Evolutionary conservation across 306 rosid species (phyloP).

Genomic region (Oxytropis ochrocephala): DNA sequence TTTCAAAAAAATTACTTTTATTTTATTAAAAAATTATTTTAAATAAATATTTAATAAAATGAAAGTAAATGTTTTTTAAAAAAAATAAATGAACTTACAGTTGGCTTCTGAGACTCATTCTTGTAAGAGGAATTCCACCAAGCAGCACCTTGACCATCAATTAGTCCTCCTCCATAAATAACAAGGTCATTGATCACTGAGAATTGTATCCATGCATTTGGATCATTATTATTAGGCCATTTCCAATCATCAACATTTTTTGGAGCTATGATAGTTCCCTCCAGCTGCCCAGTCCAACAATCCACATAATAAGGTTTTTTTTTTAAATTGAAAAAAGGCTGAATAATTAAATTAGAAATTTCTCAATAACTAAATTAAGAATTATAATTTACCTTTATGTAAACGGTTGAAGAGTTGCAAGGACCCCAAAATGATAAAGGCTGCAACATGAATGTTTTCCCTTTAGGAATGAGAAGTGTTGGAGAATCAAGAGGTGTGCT

Average conservation of each 20-base stretch:
- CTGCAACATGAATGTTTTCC: constrained; percentile 34
- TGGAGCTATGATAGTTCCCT: constrained; percentile 31
- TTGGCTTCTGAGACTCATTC: constrained; percentile 5
- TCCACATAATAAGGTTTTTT: too few species aligned
- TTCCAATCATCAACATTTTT: constrained; percentile 18
- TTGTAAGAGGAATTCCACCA: constrained; percentile 37
- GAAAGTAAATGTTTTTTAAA: too few species aligned
- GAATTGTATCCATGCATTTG: constrained; percentile 18
- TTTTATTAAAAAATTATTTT: too few species aligned
- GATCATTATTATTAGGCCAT: constrained; percentile 1
- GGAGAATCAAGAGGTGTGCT: constrained; percentile 8
- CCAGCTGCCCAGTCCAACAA: constrained; percentile 10
- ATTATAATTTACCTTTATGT: constrained; percentile 22
- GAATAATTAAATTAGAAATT: too few species aligned
- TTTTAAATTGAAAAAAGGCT: too few species aligned
- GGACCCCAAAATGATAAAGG: constrained; percentile 41
- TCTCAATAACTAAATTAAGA: too few species aligned
- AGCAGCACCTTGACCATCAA: constrained; percentile 47
- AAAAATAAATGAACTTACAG: constrained; percentile 20
- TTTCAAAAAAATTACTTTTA: too few species aligned
- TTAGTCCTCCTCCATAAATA: constrained; percentile 29
- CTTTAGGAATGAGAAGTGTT: constrained; percentile 29
- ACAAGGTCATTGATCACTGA: not conserved
- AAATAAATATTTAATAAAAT: too few species aligned
- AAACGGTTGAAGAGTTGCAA: constrained; percentile 32